Conservation (phyloP, 2,329 filamentous ascomycete genomes). For the Rosellinia necatrix region DNA sequence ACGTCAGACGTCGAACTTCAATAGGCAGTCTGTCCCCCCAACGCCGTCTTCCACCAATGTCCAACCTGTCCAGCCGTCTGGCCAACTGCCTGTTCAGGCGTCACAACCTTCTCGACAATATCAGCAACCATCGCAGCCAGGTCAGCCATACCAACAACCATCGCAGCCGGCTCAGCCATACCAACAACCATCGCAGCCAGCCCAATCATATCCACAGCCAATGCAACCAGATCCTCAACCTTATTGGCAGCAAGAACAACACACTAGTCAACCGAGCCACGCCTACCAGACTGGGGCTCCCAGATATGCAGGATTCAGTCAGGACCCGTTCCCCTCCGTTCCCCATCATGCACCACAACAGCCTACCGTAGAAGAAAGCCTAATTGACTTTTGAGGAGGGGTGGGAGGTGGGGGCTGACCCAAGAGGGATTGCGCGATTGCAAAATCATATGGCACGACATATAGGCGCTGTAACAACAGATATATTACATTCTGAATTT, state of each 20-base stretch:
- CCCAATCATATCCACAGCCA: slow-evolving; percentile 42
- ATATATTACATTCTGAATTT: background rate
- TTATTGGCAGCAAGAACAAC: slow-evolving; percentile 56
- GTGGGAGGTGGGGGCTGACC: background rate
- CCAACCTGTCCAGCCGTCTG: slow-evolving; percentile 31
- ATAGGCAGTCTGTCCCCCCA: slow-evolving; percentile 49
- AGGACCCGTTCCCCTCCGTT: slow-evolving; percentile 68
- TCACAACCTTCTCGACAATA: background rate
- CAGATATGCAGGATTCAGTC: slow-evolving; percentile 56
- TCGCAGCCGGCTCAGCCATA: background rate
- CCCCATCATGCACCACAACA: slow-evolving; percentile 65
- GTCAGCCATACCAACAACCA: slow-evolving; percentile 41
- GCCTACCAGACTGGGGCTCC: slow-evolving; percentile 40
- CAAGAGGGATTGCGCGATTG: background rate
- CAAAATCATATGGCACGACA: background rate
- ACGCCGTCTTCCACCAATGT: slow-evolving; percentile 40
- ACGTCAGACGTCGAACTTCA: slow-evolving; percentile 52
- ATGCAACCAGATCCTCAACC: slow-evolving; percentile 47
- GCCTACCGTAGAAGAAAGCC: slow-evolving; percentile 71
- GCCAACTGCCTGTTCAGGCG: too few species aligned
- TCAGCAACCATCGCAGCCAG: slow-evolving; percentile 33
- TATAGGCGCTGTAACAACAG: background rate
- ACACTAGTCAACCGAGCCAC: slow-evolving; percentile 48
- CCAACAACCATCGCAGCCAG: slow-evolving; percentile 33
- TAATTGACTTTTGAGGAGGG: slow-evolving; percentile 71